phyloP scores from a whole-genome alignment of 2,329 filamentous ascomycete genomes.

The Paecilomyces sp. region DNA sequence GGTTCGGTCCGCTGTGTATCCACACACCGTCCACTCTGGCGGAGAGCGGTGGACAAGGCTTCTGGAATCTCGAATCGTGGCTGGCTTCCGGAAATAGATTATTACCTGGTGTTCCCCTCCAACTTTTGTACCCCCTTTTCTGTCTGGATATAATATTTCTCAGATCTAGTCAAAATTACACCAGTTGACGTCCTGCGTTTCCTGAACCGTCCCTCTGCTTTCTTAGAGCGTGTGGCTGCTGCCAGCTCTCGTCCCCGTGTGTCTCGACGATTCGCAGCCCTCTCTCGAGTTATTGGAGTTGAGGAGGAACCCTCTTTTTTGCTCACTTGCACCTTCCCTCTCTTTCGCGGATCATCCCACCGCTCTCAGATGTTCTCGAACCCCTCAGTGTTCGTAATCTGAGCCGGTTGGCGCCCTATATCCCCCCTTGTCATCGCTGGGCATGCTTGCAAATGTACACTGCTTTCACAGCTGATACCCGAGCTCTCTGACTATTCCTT shows the following conservation, averaged over 20 bases:
- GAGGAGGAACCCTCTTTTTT: not conserved
- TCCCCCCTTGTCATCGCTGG: not conserved
- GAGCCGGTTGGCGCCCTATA: not conserved
- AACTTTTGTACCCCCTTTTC: not conserved
- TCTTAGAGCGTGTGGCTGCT: conserved; percentile 10
- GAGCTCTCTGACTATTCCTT: not conserved
- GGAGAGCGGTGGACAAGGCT: conserved; percentile 2
- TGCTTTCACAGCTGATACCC: not conserved
- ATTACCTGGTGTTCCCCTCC: conserved; percentile 11
- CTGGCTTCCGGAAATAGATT: conserved; percentile 11
- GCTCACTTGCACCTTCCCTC: not conserved
- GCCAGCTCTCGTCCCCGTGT: conserved; percentile 22
- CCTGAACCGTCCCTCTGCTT: conserved; percentile 21
- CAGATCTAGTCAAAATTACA: not conserved
- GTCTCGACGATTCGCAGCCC: conserved; percentile 21
- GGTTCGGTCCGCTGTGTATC: conserved; percentile 6
- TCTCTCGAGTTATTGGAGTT: not conserved
- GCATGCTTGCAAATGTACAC: not conserved
- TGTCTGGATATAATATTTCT: conserved; percentile 1
- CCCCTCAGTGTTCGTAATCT: not conserved
- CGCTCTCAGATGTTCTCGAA: not conserved
- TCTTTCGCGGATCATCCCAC: not conserved
- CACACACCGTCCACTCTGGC: conserved; percentile 12
- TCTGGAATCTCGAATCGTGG: conserved; percentile 5
- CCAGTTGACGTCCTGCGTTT: conserved; percentile 12